Conservation (phyloP, 495 filamentous ascomycete species). For the Penicillium macrosclerotiorum region DNA sequence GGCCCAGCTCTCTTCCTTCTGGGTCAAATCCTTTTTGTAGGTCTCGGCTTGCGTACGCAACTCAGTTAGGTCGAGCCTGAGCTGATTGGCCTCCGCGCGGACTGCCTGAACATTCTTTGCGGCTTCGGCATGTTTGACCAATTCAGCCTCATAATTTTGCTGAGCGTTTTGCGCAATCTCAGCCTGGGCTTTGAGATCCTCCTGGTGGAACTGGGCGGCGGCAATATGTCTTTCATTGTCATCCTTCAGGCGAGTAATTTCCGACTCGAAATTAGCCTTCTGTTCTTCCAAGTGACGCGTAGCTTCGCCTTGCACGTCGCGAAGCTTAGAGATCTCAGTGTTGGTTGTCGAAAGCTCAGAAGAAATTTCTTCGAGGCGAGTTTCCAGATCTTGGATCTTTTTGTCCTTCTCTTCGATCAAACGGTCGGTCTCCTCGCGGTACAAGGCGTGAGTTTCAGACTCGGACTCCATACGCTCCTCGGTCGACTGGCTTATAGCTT, state of each 20-base stretch:
- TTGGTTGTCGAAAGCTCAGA: conserved; percentile 77
- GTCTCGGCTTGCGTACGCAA: conserved; percentile 77
- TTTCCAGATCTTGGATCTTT: conserved; percentile 73
- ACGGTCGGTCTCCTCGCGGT: conserved; percentile 77
- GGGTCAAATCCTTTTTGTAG: conserved; percentile 68
- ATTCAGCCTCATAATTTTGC: conserved; percentile 89
- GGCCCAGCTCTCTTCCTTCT: conserved; percentile 84
- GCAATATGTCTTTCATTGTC: conserved; percentile 77
- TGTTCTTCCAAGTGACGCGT: conserved; percentile 75
- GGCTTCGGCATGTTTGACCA: conserved; percentile 92
- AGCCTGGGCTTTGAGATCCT: conserved; percentile 88
- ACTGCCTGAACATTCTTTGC: conserved; percentile 76
- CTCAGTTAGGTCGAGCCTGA: conserved; percentile 71
- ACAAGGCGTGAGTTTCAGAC: conserved; percentile 79
- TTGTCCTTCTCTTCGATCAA: conserved; percentile 69
- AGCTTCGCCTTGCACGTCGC: conserved; percentile 72
- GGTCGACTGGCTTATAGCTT: conserved; percentile 79
- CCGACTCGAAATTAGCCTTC: conserved; percentile 66
- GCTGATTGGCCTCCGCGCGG: conserved; percentile 73
- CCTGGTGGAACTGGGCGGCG: conserved; percentile 76
- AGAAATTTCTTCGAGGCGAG: conserved; percentile 76
- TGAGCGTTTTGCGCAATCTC: conserved; percentile 91
- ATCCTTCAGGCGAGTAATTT: conserved; percentile 80
- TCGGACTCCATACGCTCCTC: conserved; percentile 83
- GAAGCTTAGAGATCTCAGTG: conserved; percentile 71